These are phyloP conservation scores for Ophiocordyceps unilateralis DNA, from an alignment of 2,329 filamentous ascomycete genomes.

Conservation along the genomic window DNA sequence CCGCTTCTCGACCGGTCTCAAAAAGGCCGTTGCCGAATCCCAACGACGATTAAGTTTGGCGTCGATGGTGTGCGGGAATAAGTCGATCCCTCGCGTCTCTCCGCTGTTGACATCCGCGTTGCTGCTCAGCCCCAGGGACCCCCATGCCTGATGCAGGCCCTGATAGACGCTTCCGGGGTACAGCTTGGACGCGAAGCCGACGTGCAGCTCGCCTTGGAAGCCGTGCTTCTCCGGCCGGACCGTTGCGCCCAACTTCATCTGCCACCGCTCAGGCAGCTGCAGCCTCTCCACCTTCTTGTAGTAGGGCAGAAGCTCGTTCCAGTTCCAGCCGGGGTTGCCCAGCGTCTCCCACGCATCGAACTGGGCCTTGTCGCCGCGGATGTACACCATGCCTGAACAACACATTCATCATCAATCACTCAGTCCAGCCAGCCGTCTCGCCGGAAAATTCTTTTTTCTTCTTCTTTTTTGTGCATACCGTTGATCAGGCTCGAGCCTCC, in stretches of 20 bases:
- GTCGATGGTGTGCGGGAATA: conserved; percentile 23
- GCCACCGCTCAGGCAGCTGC: conserved; percentile 14
- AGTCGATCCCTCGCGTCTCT: conserved; percentile 17
- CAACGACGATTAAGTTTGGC: conserved; percentile 16
- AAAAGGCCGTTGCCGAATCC: conserved; percentile 24
- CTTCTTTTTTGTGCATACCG: conserved; percentile 5
- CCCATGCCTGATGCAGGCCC: conserved; percentile 14
- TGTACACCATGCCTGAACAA: conserved; percentile 23
- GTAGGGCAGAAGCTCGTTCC: conserved; percentile 26
- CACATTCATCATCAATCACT: too few relatives aligned
- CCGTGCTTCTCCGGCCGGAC: conserved; percentile 19
- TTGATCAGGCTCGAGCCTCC: conserved; percentile 24
- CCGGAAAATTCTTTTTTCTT: neutral
- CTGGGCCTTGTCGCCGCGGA: conserved; percentile 22
- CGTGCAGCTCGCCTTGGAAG: conserved; percentile 14
- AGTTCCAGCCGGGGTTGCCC: conserved; percentile 27
- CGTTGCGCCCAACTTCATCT: conserved; percentile 16
- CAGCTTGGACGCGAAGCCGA: conserved; percentile 18
- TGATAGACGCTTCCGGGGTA: conserved; percentile 15
- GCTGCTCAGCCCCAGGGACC: conserved; percentile 11
- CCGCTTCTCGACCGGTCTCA: conserved; percentile 16
- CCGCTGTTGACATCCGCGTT: conserved; percentile 23
- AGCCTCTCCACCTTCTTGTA: conserved; percentile 25
- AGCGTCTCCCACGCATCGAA: conserved; percentile 25
- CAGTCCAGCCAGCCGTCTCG: too few relatives aligned